These are phyloP conservation scores for Coemansia sp. DNA, from an alignment of 192 early-diverging fungal species.

Conservation along the genomic window DNA sequence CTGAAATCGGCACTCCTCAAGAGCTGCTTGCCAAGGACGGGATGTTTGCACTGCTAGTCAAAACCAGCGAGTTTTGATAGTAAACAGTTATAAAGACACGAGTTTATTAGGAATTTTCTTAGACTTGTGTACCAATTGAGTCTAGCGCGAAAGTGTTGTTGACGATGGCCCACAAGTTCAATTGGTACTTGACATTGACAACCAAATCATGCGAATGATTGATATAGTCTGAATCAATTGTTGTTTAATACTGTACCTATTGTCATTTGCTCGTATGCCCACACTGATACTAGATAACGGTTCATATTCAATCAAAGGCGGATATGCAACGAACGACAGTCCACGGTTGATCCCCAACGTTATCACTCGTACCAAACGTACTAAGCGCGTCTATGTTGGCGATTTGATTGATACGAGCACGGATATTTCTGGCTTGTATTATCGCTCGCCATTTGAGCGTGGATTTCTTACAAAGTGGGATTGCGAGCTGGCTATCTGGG, in stretches of 20 bases:
- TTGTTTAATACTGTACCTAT: background rate
- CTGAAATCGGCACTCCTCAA: slow-evolving; percentile 62
- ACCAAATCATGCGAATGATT: background rate
- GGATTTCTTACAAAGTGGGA: slow-evolving; percentile 81
- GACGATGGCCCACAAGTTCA: slow-evolving; percentile 1
- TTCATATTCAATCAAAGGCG: slow-evolving; percentile 65
- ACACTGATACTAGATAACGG: slow-evolving; percentile 73
- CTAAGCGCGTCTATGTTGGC: slow-evolving; percentile 66
- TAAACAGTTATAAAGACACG: background rate
- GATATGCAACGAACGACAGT: slow-evolving; percentile 27
- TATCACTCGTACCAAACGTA: slow-evolving; percentile 52
- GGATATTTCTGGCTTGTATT: slow-evolving; percentile 73
- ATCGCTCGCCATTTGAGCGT: slow-evolving; percentile 79
- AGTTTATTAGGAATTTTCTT: background rate
- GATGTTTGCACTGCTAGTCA: slow-evolving; percentile 22
- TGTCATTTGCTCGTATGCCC: slow-evolving; percentile 11
- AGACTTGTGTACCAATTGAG: background rate
- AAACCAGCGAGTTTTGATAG: slow-evolving; percentile 20
- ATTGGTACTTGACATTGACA: background rate
- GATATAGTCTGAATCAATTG: background rate
- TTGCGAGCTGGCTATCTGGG: slow-evolving; percentile 75
- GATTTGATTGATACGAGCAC: slow-evolving; percentile 64
- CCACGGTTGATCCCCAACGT: slow-evolving; percentile 28
- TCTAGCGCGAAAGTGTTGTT: background rate
- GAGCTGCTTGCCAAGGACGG: slow-evolving; percentile 54